Conservation (phyloP, 2,329 filamentous ascomycete genomes). For the Elsinoe fawcettii region DNA sequence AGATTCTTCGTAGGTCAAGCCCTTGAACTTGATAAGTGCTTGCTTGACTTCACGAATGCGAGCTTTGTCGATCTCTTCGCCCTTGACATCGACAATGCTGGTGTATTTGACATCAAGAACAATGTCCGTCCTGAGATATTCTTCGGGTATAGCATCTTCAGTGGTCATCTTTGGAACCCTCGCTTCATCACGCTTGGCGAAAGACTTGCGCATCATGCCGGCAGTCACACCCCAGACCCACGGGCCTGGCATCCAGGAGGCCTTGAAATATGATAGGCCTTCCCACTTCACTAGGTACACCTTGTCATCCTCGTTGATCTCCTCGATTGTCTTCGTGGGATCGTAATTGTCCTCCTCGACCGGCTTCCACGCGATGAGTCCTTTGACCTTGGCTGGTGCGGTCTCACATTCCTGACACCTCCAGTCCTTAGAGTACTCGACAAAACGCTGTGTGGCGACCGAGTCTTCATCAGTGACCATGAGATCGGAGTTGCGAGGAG, state of each 20-base stretch:
- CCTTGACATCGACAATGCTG: conserved; percentile 49
- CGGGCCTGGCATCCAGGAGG: conserved; percentile 76
- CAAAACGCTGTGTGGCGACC: conserved; percentile 54
- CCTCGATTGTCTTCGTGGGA: conserved; percentile 44
- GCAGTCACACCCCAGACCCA: conserved; percentile 74
- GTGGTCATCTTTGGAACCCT: conserved; percentile 59
- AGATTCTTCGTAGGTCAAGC: conserved; percentile 79
- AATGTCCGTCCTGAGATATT: conserved; percentile 78
- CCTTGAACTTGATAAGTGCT: conserved; percentile 84
- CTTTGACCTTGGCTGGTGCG: conserved; percentile 58
- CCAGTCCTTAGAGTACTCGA: conserved; percentile 69
- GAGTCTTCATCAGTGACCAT: conserved; percentile 41
- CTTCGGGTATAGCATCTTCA: conserved; percentile 77
- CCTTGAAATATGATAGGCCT: conserved; percentile 69
- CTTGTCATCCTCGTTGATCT: conserved; percentile 66
- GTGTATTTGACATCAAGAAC: conserved; percentile 73
- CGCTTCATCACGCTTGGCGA: conserved; percentile 61
- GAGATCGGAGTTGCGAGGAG: conserved; percentile 40
- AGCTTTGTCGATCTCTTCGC: conserved; percentile 61
- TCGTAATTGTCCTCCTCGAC: conserved; percentile 49
- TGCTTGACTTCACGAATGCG: conserved; percentile 64
- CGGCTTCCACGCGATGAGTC: conserved; percentile 85
- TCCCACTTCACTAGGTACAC: conserved; percentile 93
- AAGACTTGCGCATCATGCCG: conserved; percentile 60
- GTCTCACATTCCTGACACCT: conserved; percentile 69